phyloP scores from a whole-genome alignment of 2,329 filamentous ascomycete species.

The Exophiala sideris region DNA sequence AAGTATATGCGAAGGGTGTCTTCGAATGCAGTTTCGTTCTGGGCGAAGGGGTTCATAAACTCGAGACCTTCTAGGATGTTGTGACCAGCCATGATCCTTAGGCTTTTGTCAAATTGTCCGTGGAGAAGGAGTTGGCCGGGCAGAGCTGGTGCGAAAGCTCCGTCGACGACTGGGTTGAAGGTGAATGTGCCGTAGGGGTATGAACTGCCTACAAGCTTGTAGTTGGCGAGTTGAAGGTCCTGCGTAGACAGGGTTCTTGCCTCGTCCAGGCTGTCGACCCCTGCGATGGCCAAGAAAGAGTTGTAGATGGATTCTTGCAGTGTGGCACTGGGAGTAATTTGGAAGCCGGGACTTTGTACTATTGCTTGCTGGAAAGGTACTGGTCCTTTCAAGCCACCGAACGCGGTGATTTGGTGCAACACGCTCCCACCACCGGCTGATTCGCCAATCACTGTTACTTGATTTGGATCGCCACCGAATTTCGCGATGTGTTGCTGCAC shows the following conservation, averaged over 20 bases:
- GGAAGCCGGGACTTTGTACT: constrained; percentile 41
- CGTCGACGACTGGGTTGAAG: constrained; percentile 48
- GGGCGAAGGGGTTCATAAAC: constrained; percentile 37
- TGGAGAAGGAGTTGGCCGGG: constrained; percentile 43
- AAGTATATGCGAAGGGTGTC: constrained; percentile 27
- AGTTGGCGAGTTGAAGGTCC: constrained; percentile 39
- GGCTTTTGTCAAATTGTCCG: constrained; percentile 43
- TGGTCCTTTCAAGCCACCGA: constrained; percentile 38
- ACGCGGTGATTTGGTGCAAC: constrained; percentile 55
- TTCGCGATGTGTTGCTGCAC: constrained; percentile 52
- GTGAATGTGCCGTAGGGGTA: constrained; percentile 40
- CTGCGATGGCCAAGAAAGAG: constrained; percentile 39
- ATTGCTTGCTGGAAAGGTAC: constrained; percentile 40
- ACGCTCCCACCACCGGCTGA: constrained; percentile 53
- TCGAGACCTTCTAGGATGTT: constrained; percentile 42
- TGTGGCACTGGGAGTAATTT: constrained; percentile 38
- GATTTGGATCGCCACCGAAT: constrained; percentile 53
- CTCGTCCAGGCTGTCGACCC: constrained; percentile 41
- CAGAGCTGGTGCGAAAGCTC: constrained; percentile 45
- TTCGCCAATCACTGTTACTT: constrained; percentile 51
- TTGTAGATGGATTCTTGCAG: constrained; percentile 39
- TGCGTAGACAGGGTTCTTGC: constrained; percentile 44
- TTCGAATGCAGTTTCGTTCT: constrained; percentile 26
- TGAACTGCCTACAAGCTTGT: constrained; percentile 37
- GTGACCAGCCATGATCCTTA: constrained; percentile 47